A percentile compares a stretch with the other conserved stretches of the same genome.
Evolutionary conservation across 805 yeast genomes (phyloP).

Genomic region (Ogataea zsoltii): DNA sequence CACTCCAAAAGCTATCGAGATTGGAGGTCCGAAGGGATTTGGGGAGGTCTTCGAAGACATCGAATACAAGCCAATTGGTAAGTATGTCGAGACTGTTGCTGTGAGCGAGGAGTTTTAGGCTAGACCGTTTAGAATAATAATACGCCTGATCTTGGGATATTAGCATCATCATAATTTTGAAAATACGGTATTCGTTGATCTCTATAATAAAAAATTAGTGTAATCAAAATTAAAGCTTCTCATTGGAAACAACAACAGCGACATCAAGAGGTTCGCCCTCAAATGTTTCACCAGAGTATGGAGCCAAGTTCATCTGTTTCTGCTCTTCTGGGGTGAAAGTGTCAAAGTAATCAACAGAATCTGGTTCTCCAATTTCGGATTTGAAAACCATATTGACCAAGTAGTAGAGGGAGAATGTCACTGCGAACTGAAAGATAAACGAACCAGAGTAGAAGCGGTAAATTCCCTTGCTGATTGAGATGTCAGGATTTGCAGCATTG

Average conservation of each 20-base stretch:
- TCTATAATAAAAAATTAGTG: too few species aligned
- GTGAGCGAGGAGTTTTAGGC: slow-evolving; percentile 13
- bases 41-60: slow-evolving; percentile 36
- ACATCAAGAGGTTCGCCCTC: not conserved
- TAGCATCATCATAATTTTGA: not conserved
- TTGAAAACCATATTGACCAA: slow-evolving; percentile 32
- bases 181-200: not conserved
- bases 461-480: slow-evolving; percentile 36
- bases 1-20: slow-evolving; percentile 36
- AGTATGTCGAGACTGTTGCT: slow-evolving; percentile 24
- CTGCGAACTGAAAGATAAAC: slow-evolving; percentile 42
- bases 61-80: slow-evolving; percentile 39
- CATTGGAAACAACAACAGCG: too few species aligned
- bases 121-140: too few species aligned
- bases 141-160: too few species aligned
- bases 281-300: slow-evolving; percentile 12
- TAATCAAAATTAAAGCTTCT: too few species aligned
- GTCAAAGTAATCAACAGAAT: slow-evolving; percentile 34
- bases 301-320: slow-evolving; percentile 29
- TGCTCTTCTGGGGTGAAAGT: slow-evolving; percentile 37
- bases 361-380: slow-evolving; percentile 26
- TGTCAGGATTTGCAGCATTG: slow-evolving; percentile 28
- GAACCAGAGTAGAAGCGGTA: slow-evolving; percentile 44
- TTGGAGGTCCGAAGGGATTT: slow-evolving; percentile 44
- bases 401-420: slow-evolving; percentile 41